Evolutionary conservation across 495 filamentous ascomycete genomes (phyloP).

Genomic region (Tuber calosporum): DNA sequence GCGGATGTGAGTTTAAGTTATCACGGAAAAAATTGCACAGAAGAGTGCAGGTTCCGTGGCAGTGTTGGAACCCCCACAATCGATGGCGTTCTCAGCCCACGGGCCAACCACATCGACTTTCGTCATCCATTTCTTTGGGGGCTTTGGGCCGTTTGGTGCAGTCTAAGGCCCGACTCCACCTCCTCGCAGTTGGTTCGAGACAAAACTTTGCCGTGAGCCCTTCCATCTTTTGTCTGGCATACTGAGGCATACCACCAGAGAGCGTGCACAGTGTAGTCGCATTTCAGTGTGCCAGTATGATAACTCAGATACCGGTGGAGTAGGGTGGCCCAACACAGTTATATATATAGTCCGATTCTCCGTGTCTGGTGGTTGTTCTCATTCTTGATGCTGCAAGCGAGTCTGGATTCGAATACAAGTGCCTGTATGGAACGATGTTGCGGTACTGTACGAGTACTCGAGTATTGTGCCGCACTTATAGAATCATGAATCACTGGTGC

Average conservation of each 20-base stretch:
- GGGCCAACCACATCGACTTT: not conserved
- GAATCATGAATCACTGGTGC: not conserved
- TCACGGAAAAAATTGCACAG: not conserved
- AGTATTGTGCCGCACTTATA: too few relatives aligned
- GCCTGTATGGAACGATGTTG: not conserved
- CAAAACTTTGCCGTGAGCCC: too few relatives aligned
- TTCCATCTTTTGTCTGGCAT: not conserved
- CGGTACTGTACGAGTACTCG: not conserved
- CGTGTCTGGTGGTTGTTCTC: not conserved
- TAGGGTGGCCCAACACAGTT: not conserved
- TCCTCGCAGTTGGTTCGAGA: not conserved
- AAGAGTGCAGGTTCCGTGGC: not conserved
- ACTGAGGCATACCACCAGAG: not conserved
- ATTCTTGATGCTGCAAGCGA: not conserved
- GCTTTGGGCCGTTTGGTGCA: not conserved
- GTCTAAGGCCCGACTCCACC: not conserved
- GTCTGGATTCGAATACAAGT: not conserved
- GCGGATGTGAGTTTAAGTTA: not conserved
- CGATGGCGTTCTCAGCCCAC: not conserved
- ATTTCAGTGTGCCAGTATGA: not conserved
- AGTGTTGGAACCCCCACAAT: not conserved
- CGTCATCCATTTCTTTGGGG: not conserved
- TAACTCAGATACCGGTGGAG: not conserved
- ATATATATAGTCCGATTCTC: not conserved
- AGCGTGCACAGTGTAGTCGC: not conserved